phyloP scores from a whole-genome alignment of 352 stramenopile genomes.

The Plasmopara muralis region DNA sequence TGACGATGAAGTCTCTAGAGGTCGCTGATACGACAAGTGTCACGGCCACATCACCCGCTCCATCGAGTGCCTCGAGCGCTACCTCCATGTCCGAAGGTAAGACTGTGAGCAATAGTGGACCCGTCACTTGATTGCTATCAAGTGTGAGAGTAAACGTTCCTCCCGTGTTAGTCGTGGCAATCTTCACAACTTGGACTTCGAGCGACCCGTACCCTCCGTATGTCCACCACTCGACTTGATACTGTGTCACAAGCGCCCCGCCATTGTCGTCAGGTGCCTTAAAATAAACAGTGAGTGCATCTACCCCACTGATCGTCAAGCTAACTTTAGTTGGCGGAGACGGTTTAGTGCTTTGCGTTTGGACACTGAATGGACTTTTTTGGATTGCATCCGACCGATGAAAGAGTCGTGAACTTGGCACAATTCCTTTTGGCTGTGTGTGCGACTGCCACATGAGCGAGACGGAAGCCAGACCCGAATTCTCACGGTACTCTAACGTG shows the following conservation, averaged over 20 bases:
- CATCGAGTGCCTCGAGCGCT: constrained; percentile 70
- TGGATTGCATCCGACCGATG: constrained; percentile 55
- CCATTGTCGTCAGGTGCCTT: constrained; percentile 75
- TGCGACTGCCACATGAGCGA: constrained; percentile 84
- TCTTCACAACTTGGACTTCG: constrained; percentile 83
- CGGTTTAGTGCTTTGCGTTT: constrained; percentile 47
- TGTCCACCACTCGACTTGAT: constrained; percentile 86
- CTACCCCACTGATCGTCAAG: constrained; percentile 38
- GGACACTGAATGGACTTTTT: constrained; percentile 58
- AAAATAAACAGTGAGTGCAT: constrained; percentile 84
- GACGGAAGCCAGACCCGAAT: constrained; percentile 77
- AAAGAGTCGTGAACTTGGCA: constrained; percentile 86
- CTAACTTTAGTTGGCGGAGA: constrained; percentile 32
- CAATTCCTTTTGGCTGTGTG: constrained; percentile 82
- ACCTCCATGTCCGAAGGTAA: constrained; percentile 73
- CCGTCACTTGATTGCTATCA: constrained; percentile 35
- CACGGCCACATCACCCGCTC: constrained; percentile 77
- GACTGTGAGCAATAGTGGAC: constrained; percentile 41
- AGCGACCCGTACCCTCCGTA: constrained; percentile 36
- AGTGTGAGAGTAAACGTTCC: constrained; percentile 81
- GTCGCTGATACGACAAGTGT: constrained; percentile 18
- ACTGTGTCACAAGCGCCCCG: constrained; percentile 75
- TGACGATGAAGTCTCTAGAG: constrained; percentile 45
- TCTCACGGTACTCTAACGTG: constrained; percentile 92
- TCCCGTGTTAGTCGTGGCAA: constrained; percentile 61